These are phyloP conservation scores for Marsdenia floribunda DNA, from an alignment of 257 asterid species.

Conservation along the genomic window DNA sequence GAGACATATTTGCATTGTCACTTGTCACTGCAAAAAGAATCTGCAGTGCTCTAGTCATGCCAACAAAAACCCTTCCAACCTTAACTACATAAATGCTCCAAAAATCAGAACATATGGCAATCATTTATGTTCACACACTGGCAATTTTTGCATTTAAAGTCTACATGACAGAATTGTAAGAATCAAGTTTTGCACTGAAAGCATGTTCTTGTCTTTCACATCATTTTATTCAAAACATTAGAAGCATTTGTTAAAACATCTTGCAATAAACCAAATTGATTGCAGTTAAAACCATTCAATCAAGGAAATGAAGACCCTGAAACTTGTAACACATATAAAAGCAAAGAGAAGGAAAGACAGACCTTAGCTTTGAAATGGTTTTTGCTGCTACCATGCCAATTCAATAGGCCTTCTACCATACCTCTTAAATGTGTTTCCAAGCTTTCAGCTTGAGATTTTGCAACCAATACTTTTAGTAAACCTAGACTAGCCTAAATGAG, in stretches of 20 bases:
- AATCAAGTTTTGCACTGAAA: neutral
- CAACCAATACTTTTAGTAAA: conserved; percentile 81
- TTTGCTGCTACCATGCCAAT: conserved; percentile 73
- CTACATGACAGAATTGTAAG: neutral
- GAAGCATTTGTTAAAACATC: neutral
- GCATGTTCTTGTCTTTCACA: neutral
- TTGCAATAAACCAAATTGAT: neutral
- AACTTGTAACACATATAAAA: neutral
- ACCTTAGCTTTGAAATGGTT: conserved; percentile 94
- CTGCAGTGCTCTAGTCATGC: neutral
- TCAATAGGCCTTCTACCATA: conserved; percentile 75
- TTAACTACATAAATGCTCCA: neutral
- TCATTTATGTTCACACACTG: neutral
- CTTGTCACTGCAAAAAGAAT: neutral
- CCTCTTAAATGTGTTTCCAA: conserved; percentile 64
- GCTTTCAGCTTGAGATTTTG: conserved; percentile 72
- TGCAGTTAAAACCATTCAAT: neutral
- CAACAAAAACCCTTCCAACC: neutral
- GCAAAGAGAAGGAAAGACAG: conserved; percentile 16
- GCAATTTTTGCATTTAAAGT: neutral
- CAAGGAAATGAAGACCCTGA: neutral
- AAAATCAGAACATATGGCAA: neutral
- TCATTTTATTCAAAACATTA: neutral
- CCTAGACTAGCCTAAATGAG: conserved; percentile 82
- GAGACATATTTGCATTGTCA: neutral